phyloP scores from a whole-genome alignment of 164 flowering plant genomes.

The Tetrastigma voinierianum region DNA sequence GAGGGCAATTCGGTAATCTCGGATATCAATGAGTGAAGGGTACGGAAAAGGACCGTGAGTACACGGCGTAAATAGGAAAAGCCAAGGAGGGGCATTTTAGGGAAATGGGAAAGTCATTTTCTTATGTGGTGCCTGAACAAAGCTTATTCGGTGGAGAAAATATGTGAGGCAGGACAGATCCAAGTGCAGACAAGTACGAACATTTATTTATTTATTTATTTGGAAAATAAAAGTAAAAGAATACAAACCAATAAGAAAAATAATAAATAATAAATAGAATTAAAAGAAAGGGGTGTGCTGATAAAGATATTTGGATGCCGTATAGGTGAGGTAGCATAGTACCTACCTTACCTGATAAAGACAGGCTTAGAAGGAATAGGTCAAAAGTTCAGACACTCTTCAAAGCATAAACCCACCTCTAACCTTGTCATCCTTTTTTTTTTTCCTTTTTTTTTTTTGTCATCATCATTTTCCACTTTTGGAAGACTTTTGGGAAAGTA shows the following conservation, averaged over 20 bases:
- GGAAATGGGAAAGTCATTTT: slow-evolving; percentile 16
- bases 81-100: slow-evolving; percentile 14
- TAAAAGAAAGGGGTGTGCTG: background rate
- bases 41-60: slow-evolving; percentile 34
- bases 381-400: background rate
- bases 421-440: background rate
- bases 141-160: slow-evolving; percentile 44
- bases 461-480: too few species aligned
- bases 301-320: slow-evolving; percentile 24
- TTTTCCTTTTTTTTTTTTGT: too few species aligned
- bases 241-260: background rate
- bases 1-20: slow-evolving; percentile 2
- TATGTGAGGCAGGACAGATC: slow-evolving; percentile 71
- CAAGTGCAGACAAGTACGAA: slow-evolving; percentile 49
- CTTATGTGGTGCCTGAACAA: background rate
- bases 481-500: too few species aligned
- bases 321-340: slow-evolving; percentile 27
- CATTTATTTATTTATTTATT: slow-evolving; percentile 1
- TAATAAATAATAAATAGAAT: background rate
- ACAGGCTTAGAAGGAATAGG: slow-evolving; percentile 17
- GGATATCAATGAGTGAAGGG: background rate
- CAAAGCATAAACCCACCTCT: background rate
- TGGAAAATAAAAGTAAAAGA: background rate
- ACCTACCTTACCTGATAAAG: slow-evolving; percentile 47
- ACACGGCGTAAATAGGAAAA: background rate